Percentiles rank a stretch among this genome's conserved stretches.
Evolutionary conservation across 805 yeast species (phyloP).

Genomic region (Candida nitratophila): DNA sequence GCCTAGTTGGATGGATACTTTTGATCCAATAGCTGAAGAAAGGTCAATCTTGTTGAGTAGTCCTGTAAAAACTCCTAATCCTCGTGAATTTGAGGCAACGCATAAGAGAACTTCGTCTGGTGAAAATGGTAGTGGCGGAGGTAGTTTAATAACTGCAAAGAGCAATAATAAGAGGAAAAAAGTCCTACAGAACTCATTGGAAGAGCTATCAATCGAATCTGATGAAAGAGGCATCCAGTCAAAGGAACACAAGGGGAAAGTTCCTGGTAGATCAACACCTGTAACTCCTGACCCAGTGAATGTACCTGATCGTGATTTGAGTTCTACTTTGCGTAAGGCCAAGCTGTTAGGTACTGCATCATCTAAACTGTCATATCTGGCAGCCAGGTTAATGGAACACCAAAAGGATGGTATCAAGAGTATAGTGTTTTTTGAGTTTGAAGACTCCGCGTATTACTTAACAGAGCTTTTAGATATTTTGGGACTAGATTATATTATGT

Average conservation of each 20-base stretch:
- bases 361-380: slow-evolving; percentile 53
- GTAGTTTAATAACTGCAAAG: slow-evolving; percentile 4
- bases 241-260: not conserved
- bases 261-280: slow-evolving; percentile 8
- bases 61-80: too few relatives aligned
- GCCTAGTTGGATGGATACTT: slow-evolving; percentile 17
- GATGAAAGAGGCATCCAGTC: not conserved
- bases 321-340: slow-evolving; percentile 26
- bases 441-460: slow-evolving; percentile 61
- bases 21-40: slow-evolving; percentile 21
- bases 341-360: slow-evolving; percentile 55
- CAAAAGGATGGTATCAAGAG: slow-evolving; percentile 41
- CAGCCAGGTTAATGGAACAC: slow-evolving; percentile 47
- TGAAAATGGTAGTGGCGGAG: slow-evolving; percentile 2
- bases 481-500: slow-evolving; percentile 55
- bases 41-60: not conserved
- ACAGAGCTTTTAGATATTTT: slow-evolving; percentile 57
- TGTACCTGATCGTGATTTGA: slow-evolving; percentile 12
- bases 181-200: not conserved
- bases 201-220: not conserved
- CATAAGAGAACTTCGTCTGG: not conserved
- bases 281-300: slow-evolving; percentile 20
- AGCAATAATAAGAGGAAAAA: not conserved
- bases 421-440: slow-evolving; percentile 62
- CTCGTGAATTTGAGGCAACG: not conserved